A percentile compares a stretch with the other conserved stretches of the same genome.
Conservation (phyloP, 257 asterid species). For the Solanum chilense region DNA sequence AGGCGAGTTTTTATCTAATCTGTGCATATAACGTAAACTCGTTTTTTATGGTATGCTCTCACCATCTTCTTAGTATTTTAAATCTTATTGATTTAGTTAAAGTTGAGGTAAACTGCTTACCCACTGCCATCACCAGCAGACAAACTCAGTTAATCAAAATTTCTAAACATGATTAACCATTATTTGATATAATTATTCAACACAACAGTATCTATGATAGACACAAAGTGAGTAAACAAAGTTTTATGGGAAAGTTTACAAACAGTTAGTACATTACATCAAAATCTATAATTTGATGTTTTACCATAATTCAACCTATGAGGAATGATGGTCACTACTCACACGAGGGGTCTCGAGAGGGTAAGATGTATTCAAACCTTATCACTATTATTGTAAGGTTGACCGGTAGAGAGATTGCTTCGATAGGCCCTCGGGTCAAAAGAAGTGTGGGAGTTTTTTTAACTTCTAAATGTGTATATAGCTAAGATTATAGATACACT, state of each 20-base stretch:
- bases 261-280: background rate
- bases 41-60: background rate
- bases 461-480: background rate
- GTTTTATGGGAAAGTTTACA: background rate
- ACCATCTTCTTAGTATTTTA: background rate
- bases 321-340: background rate
- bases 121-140: background rate
- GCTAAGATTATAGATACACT: background rate
- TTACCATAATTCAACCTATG: background rate
- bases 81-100: background rate
- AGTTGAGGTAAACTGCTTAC: background rate
- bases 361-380: background rate
- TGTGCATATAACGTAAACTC: background rate
- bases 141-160: background rate
- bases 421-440: background rate
- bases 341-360: background rate
- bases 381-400: background rate
- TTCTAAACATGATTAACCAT: background rate
- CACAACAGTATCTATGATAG: background rate
- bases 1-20: background rate
- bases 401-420: rapidly evolving
- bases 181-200: background rate
- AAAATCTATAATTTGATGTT: background rate
- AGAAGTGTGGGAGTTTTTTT: background rate
- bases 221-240: background rate